Percentiles rank a stretch among this genome's conserved stretches.
These are phyloP conservation scores for Paramyrothecium roridum DNA, from an alignment of 2,329 filamentous ascomycete genomes.

Conservation along the genomic window DNA sequence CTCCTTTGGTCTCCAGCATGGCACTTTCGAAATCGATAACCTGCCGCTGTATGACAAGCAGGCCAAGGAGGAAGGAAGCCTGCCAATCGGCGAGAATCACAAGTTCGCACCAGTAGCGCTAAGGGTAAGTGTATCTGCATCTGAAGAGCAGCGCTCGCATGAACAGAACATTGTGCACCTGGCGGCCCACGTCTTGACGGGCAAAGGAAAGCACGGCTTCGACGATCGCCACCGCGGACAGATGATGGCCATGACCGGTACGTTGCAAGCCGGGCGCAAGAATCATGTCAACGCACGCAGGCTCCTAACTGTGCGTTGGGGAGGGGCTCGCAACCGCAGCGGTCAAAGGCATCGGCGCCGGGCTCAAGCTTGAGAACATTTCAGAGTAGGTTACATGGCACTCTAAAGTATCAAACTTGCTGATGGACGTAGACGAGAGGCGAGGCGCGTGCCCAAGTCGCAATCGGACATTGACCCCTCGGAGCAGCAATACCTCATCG, in stretches of 20 bases:
- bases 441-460: slow-evolving; percentile 2
- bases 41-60: slow-evolving; percentile 44
- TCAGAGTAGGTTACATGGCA: slow-evolving; percentile 4
- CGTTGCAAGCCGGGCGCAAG: background rate
- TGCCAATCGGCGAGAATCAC: slow-evolving; percentile 44
- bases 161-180: slow-evolving; percentile 43
- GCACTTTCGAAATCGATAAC: slow-evolving; percentile 51
- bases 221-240: slow-evolving; percentile 48
- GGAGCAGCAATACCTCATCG: slow-evolving; percentile 44
- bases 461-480: slow-evolving; percentile 21
- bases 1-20: too few relatives aligned
- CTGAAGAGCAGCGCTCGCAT: background rate
- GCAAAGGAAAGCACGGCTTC: slow-evolving; percentile 46
- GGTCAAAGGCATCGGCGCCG: slow-evolving; percentile 35
- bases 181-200: slow-evolving; percentile 42
- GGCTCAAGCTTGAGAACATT: slow-evolving; percentile 23
- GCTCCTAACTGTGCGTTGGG: slow-evolving; percentile 42
- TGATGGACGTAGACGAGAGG: background rate
- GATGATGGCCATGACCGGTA: slow-evolving; percentile 48
- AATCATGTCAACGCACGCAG: slow-evolving; percentile 15
- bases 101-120: slow-evolving; percentile 48
- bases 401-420: too few relatives aligned
- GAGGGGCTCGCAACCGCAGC: slow-evolving; percentile 43
- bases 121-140: slow-evolving; percentile 26
- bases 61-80: slow-evolving; percentile 36